These are phyloP conservation scores for Cyberlindnera galapagoensis DNA, from an alignment of 805 yeast species.

Conservation along the genomic window DNA sequence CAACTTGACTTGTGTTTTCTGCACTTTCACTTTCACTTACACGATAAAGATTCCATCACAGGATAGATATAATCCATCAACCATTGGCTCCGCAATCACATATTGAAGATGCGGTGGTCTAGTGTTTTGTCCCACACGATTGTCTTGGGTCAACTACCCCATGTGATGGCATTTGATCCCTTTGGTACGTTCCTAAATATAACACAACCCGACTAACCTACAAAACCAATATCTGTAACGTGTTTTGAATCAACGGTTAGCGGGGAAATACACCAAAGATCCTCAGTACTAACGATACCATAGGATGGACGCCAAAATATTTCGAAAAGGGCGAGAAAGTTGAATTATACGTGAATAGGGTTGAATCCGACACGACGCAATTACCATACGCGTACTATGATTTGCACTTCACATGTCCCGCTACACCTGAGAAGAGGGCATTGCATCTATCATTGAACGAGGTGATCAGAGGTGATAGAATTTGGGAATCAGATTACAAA, in stretches of 20 bases:
- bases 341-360: conserved; percentile 66
- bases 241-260: no score
- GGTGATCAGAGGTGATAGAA: conserved; percentile 73
- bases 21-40: no score
- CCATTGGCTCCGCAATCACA: not conserved
- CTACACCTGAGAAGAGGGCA: conserved; percentile 45
- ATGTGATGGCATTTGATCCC: conserved; percentile 16
- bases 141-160: conserved; percentile 5
- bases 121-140: conserved; percentile 3
- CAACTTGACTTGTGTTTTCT: no score
- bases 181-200: conserved; percentile 20
- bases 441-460: conserved; percentile 68
- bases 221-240: no score
- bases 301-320: conserved; percentile 32
- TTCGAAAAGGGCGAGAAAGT: conserved; percentile 52
- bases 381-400: conserved; percentile 73
- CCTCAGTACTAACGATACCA: conserved; percentile 3
- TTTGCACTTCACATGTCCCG: conserved; percentile 76
- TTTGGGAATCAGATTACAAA: conserved; percentile 69
- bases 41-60: no score
- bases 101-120: conserved; percentile 11
- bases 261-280: no score
- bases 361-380: conserved; percentile 71
- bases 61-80: no score
- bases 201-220: no score